These are phyloP conservation scores for Cladosporium sp. DNA, from an alignment of 2,329 filamentous ascomycete genomes.

Conservation along the genomic window DNA sequence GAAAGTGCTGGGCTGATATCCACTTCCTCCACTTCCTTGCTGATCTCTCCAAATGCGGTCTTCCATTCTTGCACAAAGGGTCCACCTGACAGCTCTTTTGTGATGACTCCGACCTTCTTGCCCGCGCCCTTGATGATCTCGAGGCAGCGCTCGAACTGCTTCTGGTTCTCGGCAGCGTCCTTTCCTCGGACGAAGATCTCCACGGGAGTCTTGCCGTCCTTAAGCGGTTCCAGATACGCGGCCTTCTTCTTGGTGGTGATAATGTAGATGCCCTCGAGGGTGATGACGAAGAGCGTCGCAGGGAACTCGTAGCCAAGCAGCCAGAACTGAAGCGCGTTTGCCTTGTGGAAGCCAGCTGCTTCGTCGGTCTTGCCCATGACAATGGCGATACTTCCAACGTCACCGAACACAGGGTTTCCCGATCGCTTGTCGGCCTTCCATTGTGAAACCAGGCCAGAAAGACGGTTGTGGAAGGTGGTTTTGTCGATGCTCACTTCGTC, in stretches of 20 bases:
- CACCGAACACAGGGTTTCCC: conserved; percentile 80
- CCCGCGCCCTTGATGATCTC: conserved; percentile 86
- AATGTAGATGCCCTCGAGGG: conserved; percentile 81
- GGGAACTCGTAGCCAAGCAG: conserved; percentile 98
- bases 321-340: conserved; percentile 98
- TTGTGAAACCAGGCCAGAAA: conserved; percentile 80
- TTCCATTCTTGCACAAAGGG: conserved; percentile 98
- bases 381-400: conserved; percentile 81
- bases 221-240: conserved; percentile 87
- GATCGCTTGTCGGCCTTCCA: conserved; percentile 97
- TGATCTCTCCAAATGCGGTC: conserved; percentile 71
- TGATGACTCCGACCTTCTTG: conserved; percentile 84
- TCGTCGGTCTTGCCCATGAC: conserved; percentile 96
- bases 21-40: conserved; percentile 83
- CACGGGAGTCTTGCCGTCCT: conserved; percentile 86
- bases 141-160: conserved; percentile 79
- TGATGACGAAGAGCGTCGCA: conserved; percentile 90
- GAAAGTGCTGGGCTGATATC: conserved; percentile 84
- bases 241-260: conserved; percentile 98
- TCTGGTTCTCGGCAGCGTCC: conserved; percentile 86
- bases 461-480: conserved; percentile 88
- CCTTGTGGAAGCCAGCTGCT: conserved; percentile 84
- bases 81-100: conserved; percentile 80
- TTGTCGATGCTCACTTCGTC: conserved; percentile 94
- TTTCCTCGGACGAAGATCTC: conserved; percentile 92